Percentiles rank a stretch among this genome's conserved stretches.
Conservation (phyloP, 306 rosid genomes). For the Luffa aegyptiaca region DNA sequence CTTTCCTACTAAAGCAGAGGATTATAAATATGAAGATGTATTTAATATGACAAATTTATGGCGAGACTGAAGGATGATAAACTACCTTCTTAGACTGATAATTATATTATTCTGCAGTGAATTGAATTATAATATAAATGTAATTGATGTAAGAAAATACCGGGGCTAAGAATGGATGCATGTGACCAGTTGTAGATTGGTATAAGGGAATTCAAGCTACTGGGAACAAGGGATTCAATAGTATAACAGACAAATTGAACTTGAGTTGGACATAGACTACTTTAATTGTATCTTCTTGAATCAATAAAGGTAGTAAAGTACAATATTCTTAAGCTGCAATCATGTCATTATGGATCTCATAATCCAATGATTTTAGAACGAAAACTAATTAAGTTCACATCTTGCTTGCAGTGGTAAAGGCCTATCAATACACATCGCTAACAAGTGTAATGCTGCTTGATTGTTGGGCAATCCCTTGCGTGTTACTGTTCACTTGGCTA, state of each 20-base stretch:
- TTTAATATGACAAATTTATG: too few species aligned
- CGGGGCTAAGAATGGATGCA: neutral
- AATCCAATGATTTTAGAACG: neutral
- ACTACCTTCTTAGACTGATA: neutral
- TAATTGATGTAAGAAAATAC: neutral
- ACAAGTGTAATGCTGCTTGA: slow-evolving; percentile 58
- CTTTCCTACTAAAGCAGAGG: too few species aligned
- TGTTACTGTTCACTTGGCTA: slow-evolving; percentile 44
- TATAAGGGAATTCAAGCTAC: neutral
- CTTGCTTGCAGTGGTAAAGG: slow-evolving; percentile 52
- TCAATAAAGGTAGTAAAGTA: too few species aligned
- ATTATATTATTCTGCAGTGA: neutral
- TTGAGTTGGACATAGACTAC: too few species aligned
- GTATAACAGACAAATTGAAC: too few species aligned
- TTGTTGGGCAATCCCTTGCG: slow-evolving; percentile 65
- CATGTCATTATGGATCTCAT: neutral
- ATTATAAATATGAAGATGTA: neutral
- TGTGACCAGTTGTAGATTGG: neutral
- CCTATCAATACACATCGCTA: slow-evolving; percentile 53
- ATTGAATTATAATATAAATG: neutral
- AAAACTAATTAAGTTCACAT: slow-evolving; percentile 2
- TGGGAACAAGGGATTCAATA: neutral
- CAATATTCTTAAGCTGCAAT: too few species aligned
- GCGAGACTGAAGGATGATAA: neutral
- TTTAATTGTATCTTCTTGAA: too few species aligned